A percentile compares a stretch with the other conserved stretches of the same genome.
Evolutionary conservation across 768 basidiomycete genomes (phyloP).

Genomic region (Mycena kentingensis): DNA sequence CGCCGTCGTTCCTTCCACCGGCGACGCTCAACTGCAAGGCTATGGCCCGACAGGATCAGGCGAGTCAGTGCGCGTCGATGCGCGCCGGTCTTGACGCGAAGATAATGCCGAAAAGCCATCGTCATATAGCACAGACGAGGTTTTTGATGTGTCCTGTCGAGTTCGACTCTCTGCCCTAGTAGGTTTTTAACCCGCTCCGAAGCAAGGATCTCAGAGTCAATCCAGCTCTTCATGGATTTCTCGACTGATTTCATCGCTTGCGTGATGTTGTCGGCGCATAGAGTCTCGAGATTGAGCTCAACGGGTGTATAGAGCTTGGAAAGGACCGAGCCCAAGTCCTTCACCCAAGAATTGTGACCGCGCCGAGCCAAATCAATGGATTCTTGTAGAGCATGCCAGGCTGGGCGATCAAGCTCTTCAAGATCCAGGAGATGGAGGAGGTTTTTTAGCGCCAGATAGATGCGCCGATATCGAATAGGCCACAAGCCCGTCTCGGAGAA

Average conservation of each 20-base stretch:
- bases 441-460: neutral
- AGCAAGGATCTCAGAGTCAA: neutral
- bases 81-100: slow-evolving; percentile 1
- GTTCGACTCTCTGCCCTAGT: neutral
- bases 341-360: neutral
- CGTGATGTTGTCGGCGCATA: neutral
- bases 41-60: slow-evolving; percentile 1
- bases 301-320: neutral
- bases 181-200: neutral
- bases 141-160: neutral
- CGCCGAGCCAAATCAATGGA: neutral
- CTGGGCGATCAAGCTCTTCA: neutral
- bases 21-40: slow-evolving; percentile 7
- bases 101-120: slow-evolving; percentile 7
- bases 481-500: slow-evolving; percentile 7
- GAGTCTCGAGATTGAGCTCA: neutral
- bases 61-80: slow-evolving; percentile 1
- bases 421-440: slow-evolving; percentile 1
- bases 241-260: neutral
- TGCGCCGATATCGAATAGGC: slow-evolving; percentile 8
- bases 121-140: neutral
- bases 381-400: neutral
- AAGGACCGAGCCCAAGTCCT: neutral
- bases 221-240: slow-evolving; percentile 4
- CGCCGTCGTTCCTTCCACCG: slow-evolving; percentile 8